Conservation (phyloP, 1,139 yeast genomes). For the Groenewaldozyma sp. region DNA sequence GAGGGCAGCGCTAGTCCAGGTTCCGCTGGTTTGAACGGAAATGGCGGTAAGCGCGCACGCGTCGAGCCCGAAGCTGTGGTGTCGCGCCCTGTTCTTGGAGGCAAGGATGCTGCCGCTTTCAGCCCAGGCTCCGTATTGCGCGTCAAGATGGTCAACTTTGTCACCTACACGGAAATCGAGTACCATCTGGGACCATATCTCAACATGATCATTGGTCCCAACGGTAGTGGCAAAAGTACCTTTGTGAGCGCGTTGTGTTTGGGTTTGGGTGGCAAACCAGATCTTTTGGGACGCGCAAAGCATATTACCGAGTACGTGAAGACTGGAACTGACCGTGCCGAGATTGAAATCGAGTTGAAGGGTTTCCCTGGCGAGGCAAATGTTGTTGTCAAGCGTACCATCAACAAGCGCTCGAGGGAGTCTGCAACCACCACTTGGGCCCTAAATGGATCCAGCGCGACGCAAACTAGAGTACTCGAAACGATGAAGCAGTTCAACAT, state of each 20-base stretch:
- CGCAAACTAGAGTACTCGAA: conserved; percentile 40
- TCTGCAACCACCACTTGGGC: conserved; percentile 49
- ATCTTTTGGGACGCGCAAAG: conserved; percentile 69
- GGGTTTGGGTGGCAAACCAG: conserved; percentile 78
- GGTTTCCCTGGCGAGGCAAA: conserved; percentile 27
- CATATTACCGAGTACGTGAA: conserved; percentile 64
- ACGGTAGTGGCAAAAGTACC: conserved; percentile 94
- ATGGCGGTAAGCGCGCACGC: too few relatives aligned
- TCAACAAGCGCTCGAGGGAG: conserved; percentile 25
- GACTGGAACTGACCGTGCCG: conserved; percentile 50
- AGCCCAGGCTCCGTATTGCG: conserved; percentile 60
- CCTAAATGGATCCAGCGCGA: conserved; percentile 38
- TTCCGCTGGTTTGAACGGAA: too few relatives aligned
- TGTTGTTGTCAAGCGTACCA: conserved; percentile 37
- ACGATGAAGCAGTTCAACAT: conserved; percentile 50
- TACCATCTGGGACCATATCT: conserved; percentile 73
- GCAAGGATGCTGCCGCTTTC: too few relatives aligned
- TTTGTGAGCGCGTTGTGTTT: conserved; percentile 89
- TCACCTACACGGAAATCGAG: conserved; percentile 72
- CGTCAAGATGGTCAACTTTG: conserved; percentile 63
- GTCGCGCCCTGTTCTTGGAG: too few relatives aligned
- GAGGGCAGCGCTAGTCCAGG: too few relatives aligned
- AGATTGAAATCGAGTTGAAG: conserved; percentile 58
- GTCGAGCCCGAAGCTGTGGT: too few relatives aligned
- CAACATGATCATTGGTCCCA: conserved; percentile 94